phyloP scores from a whole-genome alignment of 257 asterid species.

The Lantana camara region DNA sequence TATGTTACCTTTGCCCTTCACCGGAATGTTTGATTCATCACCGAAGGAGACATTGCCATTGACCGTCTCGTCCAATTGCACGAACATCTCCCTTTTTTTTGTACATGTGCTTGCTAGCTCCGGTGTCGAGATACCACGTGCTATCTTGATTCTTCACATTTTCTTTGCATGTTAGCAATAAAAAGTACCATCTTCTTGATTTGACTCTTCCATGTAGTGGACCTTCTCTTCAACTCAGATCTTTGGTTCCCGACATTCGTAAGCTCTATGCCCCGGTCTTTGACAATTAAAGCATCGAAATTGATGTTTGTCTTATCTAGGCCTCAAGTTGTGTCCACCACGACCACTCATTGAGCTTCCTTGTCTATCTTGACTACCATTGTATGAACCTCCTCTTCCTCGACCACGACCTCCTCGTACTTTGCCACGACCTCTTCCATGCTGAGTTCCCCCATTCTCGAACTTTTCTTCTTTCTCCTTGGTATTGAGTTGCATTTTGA shows the following conservation, averaged over 20 bases:
- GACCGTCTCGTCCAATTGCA: no score
- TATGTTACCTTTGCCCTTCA: no score
- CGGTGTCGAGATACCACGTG: no score
- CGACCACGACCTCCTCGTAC: not conserved
- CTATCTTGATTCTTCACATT: slow-evolving; percentile 1
- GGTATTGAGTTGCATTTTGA: not conserved
- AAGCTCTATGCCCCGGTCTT: not conserved
- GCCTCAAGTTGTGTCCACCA: not conserved
- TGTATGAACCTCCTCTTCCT: not conserved
- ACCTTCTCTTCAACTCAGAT: no score
- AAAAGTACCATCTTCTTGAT: not conserved
- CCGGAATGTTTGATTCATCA: no score
- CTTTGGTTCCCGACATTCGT: no score
- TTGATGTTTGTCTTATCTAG: not conserved
- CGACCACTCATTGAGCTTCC: slow-evolving; percentile 7
- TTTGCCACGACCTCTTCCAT: not conserved
- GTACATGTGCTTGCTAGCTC: no score
- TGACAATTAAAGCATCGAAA: slow-evolving; percentile 6
- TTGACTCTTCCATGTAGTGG: no score
- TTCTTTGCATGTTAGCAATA: not conserved
- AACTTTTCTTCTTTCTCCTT: not conserved
- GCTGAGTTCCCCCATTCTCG: not conserved
- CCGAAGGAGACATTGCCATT: no score
- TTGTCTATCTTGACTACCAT: no score
- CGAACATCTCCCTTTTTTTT: no score